phyloP scores from a whole-genome alignment of 805 yeast species.

The Myxozyma udenii region DNA sequence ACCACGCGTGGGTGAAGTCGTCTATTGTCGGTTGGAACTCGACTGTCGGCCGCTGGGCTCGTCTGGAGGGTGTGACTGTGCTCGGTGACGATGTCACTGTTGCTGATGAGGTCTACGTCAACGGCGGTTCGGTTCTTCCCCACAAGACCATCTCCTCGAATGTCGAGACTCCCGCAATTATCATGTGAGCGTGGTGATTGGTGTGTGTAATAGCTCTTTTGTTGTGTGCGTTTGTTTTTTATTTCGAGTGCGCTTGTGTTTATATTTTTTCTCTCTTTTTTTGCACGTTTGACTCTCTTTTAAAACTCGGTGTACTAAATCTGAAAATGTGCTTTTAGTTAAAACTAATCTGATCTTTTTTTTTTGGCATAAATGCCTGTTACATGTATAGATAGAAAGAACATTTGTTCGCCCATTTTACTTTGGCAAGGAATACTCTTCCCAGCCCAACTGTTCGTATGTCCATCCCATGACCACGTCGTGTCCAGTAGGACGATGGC shows the following conservation, averaged over 20 bases:
- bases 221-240: no score
- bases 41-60: slow-evolving; percentile 97
- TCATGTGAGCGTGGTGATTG: no score
- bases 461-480: slow-evolving; percentile 26
- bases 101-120: slow-evolving; percentile 96
- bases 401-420: not conserved
- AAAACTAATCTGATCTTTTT: no score
- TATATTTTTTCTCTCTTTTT: slow-evolving; percentile 1
- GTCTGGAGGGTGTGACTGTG: slow-evolving; percentile 96
- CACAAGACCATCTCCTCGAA: slow-evolving; percentile 95
- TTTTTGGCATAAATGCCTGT: not conserved
- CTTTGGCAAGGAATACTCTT: not conserved
- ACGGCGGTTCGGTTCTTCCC: slow-evolving; percentile 99
- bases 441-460: slow-evolving; percentile 26
- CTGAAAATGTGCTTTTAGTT: no score
- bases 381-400: no score
- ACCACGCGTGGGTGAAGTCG: slow-evolving; percentile 96
- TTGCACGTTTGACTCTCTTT: no score
- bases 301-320: no score
- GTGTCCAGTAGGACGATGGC: slow-evolving; percentile 7
- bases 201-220: not conserved
- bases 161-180: slow-evolving; percentile 96
- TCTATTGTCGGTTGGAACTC: slow-evolving; percentile 99
- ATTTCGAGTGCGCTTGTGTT: no score
- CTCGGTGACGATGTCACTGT: slow-evolving; percentile 98